phyloP scores from a whole-genome alignment of 2,329 filamentous ascomycete genomes.

The Exutisphaerella laricina region DNA sequence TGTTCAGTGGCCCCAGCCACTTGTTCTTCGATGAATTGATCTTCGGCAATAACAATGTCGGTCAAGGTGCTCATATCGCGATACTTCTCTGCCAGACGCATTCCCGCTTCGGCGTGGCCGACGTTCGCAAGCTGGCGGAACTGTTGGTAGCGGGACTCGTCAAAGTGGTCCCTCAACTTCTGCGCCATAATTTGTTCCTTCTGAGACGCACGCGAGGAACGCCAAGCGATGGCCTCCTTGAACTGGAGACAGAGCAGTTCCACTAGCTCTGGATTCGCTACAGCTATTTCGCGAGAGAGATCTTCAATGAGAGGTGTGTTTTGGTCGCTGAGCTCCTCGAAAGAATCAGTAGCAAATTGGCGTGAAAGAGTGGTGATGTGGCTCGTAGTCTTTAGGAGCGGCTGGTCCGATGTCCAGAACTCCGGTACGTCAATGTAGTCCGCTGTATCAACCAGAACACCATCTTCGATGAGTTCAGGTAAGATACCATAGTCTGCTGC shows the following conservation, averaged over 20 bases:
- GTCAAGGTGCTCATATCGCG: constrained; percentile 59
- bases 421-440: constrained; percentile 64
- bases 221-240: constrained; percentile 56
- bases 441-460: constrained; percentile 44
- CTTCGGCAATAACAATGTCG: constrained; percentile 44
- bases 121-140: constrained; percentile 43
- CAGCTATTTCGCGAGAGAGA: constrained; percentile 44
- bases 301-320: constrained; percentile 23
- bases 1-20: constrained; percentile 16
- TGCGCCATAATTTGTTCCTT: constrained; percentile 46
- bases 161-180: constrained; percentile 40
- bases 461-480: constrained; percentile 53
- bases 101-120: constrained; percentile 52
- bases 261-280: constrained; percentile 50
- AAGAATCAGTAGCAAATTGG: constrained; percentile 37
- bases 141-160: constrained; percentile 39
- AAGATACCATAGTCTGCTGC: constrained; percentile 66
- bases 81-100: constrained; percentile 58
- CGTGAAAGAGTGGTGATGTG: constrained; percentile 39
- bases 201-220: constrained; percentile 47
- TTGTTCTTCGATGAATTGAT: constrained; percentile 35
- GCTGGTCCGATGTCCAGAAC: constrained; percentile 74
- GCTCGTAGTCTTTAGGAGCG: constrained; percentile 37
- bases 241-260: constrained; percentile 54
- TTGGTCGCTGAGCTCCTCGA: constrained; percentile 32